phyloP scores from a whole-genome alignment of 2,329 filamentous ascomycete species.

The Phaeosphaeriaceae sp. region DNA sequence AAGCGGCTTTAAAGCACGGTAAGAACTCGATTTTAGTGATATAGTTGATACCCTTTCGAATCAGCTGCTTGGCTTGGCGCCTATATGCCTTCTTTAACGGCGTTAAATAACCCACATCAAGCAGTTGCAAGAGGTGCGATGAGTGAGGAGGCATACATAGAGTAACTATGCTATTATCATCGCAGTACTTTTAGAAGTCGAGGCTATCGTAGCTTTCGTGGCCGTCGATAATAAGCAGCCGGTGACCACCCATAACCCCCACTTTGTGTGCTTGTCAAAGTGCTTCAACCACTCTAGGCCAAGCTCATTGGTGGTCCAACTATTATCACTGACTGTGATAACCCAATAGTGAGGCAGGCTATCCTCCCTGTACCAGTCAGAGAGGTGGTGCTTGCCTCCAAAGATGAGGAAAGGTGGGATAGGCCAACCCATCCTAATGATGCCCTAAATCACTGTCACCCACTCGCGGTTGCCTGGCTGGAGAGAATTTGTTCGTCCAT shows the following conservation, averaged over 20 bases:
- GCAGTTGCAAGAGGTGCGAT: conserved; percentile 1
- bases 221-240: background rate
- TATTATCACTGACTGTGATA: conserved; percentile 3
- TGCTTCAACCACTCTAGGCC: conserved; percentile 1
- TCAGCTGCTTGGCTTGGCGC: background rate
- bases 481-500: background rate
- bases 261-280: conserved; percentile 2
- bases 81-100: conserved; percentile 27
- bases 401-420: conserved; percentile 5
- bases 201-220: background rate
- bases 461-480: background rate
- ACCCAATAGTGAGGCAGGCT: background rate
- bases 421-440: background rate
- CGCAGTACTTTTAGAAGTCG: background rate
- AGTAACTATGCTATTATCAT: too few relatives aligned
- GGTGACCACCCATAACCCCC: background rate
- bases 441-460: background rate
- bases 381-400: background rate
- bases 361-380: conserved; percentile 4
- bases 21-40: conserved; percentile 10
- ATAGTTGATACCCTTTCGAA: background rate
- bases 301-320: conserved; percentile 4
- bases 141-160: conserved; percentile 5
- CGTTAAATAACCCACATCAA: conserved; percentile 2
- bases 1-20: conserved; percentile 25